Base-by-base conservation (phyloP, 2,329 filamentous ascomycete species). In the Kalaharituber pfeilii region DNA sequence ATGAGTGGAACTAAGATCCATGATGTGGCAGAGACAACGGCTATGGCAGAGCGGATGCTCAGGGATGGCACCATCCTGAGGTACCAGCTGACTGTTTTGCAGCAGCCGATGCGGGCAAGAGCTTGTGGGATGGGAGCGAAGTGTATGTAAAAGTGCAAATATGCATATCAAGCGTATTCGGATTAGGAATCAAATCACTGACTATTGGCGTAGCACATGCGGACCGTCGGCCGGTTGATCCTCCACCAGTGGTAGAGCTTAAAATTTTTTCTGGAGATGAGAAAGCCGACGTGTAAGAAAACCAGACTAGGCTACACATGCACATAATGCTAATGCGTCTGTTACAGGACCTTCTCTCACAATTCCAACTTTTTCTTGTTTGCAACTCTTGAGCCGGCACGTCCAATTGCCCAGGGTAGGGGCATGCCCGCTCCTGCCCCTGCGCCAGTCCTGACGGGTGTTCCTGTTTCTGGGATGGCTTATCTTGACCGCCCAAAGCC, bases 351-450 rank as follows among this genome's bases (percentile, higher is more conserved):
- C 1, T 94, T 94, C 65, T 77, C 80, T 56, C 94, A 95, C 73
- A 89, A 94, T 66, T 88, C 88, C 66, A 94, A 94, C 70, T 96
- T 96, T 76, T 96, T 98, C 71, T 80, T 96, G 39, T 96, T 86
- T 65, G 86, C 88, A 51, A 95, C 87, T 5, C 75, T 98, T 56
- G 87, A 95, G 66, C 81, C 86, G 63, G 84, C 86, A 26, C 84
- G 88, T 33, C 78, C 80, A 27, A 83, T 95, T 56, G 86, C 86
- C 18, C 82, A 86, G 56, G 84, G 84, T 51, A 83, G 87, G 61
- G 79, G 85, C 47, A 78, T 80, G 62, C 75, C 75, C 27, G 73
- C 79, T n/a, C 77, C 82, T 9, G 78, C 79, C 50, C 81, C 80
- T 55, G 81, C 82, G 44, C 84, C 91, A 0, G 88, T 96, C 24